phyloP scores from a whole-genome alignment of 495 filamentous ascomycete species.

The Amniculicola lignicola region DNA sequence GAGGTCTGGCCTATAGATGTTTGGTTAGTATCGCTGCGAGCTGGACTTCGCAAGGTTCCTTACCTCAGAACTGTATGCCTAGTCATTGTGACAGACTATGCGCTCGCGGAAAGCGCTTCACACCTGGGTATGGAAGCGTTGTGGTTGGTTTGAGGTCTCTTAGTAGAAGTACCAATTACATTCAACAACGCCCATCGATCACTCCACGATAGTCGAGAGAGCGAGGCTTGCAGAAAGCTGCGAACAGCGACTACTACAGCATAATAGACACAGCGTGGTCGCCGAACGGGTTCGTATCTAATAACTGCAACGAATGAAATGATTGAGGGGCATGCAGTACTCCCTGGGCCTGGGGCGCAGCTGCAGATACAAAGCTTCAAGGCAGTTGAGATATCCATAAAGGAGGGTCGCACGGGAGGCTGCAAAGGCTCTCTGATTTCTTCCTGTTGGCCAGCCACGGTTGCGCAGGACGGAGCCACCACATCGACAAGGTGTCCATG shows the following conservation, averaged over 20 bases:
- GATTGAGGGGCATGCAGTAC: constrained; percentile 18
- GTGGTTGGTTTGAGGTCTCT: not conserved
- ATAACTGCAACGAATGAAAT: constrained; percentile 12
- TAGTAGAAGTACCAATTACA: not conserved
- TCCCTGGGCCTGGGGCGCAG: constrained; percentile 4
- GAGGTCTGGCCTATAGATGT: constrained; percentile 14
- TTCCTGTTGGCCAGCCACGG: constrained; percentile 14
- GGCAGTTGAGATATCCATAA: constrained; percentile 7
- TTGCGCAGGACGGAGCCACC: constrained; percentile 1
- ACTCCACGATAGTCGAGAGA: constrained; percentile 6
- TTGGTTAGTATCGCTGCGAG: not conserved
- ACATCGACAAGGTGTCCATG: not conserved
- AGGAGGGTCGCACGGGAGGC: constrained; percentile 17
- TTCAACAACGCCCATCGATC: not conserved
- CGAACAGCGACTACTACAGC: constrained; percentile 14
- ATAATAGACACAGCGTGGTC: constrained; percentile 17
- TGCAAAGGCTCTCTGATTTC: not conserved
- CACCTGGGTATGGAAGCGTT: no score
- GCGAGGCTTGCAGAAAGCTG: constrained; percentile 18
- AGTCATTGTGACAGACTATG: constrained; percentile 15
- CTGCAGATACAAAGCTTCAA: constrained; percentile 7
- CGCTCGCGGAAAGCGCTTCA: not conserved
- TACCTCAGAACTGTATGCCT: constrained; percentile 30
- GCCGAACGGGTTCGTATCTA: constrained; percentile 17
- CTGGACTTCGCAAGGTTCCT: not conserved